phyloP scores from a whole-genome alignment of 192 early-diverging fungal genomes.

The Entomortierella parvispora region DNA sequence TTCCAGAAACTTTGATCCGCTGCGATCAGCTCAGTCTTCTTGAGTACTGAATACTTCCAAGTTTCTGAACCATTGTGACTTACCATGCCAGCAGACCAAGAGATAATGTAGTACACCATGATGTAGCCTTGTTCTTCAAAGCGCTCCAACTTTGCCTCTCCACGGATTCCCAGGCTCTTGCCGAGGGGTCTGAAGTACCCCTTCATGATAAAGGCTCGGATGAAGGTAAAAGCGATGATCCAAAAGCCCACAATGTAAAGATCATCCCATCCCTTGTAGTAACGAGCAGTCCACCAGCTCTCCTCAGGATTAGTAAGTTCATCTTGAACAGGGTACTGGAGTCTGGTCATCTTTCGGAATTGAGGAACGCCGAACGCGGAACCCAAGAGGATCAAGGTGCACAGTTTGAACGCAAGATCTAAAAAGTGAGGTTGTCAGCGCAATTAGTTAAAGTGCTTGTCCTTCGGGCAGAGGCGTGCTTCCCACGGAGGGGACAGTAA shows the following conservation, averaged over 20 bases:
- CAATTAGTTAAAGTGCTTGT: neutral
- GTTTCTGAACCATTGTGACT: conserved; percentile 2
- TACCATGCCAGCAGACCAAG: conserved; percentile 72
- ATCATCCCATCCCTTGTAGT: conserved; percentile 66
- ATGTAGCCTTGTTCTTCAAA: conserved; percentile 82
- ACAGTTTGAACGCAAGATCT: conserved; percentile 35
- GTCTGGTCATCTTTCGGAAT: conserved; percentile 31
- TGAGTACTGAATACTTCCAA: no score
- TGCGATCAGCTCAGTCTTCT: neutral
- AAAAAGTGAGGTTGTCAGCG: neutral
- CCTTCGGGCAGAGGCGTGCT: neutral
- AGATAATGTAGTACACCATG: conserved; percentile 70
- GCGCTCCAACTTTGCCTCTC: conserved; percentile 53
- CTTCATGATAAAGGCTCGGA: conserved; percentile 67
- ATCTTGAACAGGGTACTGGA: conserved; percentile 26
- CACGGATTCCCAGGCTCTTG: conserved; percentile 49
- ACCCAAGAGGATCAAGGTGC: conserved; percentile 22
- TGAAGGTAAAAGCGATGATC: conserved; percentile 71
- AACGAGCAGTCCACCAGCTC: conserved; percentile 41
- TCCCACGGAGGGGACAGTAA: no score
- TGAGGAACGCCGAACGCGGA: conserved; percentile 11
- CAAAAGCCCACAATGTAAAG: conserved; percentile 71
- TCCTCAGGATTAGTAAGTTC: conserved; percentile 23
- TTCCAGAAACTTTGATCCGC: neutral
- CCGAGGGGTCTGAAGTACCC: conserved; percentile 58